phyloP scores from a whole-genome alignment of 352 stramenopile genomes.

The Phytophthora pinifolia region DNA sequence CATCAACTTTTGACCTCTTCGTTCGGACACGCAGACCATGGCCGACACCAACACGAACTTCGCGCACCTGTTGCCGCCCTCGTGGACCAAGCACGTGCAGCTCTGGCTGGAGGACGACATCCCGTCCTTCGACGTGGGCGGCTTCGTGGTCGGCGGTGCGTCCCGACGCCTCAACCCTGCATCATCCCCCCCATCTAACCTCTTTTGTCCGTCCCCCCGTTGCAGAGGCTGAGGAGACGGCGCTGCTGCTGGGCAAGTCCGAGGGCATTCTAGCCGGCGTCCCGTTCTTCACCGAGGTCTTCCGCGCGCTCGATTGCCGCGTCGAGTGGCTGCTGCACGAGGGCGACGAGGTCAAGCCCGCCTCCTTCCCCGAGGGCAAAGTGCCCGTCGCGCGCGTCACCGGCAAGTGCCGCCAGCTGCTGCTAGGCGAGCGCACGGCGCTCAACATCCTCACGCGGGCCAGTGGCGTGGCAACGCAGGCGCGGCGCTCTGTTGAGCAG shows the following conservation, averaged over 20 bases:
- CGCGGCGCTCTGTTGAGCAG: constrained; percentile 62
- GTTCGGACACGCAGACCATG: constrained; percentile 6
- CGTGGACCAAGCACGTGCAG: constrained; percentile 88
- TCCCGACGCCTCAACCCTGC: neutral
- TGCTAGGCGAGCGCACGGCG: constrained; percentile 96
- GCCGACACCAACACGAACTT: constrained; percentile 33
- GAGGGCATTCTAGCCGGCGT: constrained; percentile 93
- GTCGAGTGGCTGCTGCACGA: constrained; percentile 92
- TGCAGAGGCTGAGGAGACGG: constrained; percentile 73
- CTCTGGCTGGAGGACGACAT: constrained; percentile 98
- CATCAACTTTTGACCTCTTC: constrained; percentile 1
- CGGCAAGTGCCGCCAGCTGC: constrained; percentile 93
- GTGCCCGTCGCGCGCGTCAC: constrained; percentile 93
- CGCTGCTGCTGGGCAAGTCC: constrained; percentile 92
- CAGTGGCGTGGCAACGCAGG: constrained; percentile 94
- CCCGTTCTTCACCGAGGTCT: constrained; percentile 96
- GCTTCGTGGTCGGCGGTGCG: constrained; percentile 94
- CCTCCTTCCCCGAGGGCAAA: constrained; percentile 62
- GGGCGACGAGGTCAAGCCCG: constrained; percentile 53
- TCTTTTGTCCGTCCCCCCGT: constrained; percentile 13
- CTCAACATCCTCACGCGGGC: constrained; percentile 97
- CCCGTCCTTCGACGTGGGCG: constrained; percentile 96
- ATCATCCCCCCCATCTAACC: neutral
- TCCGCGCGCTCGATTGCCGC: constrained; percentile 88
- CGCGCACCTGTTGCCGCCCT: constrained; percentile 68